phyloP scores from a whole-genome alignment of 805 yeast genomes.

The Yamadazyma sp. region DNA sequence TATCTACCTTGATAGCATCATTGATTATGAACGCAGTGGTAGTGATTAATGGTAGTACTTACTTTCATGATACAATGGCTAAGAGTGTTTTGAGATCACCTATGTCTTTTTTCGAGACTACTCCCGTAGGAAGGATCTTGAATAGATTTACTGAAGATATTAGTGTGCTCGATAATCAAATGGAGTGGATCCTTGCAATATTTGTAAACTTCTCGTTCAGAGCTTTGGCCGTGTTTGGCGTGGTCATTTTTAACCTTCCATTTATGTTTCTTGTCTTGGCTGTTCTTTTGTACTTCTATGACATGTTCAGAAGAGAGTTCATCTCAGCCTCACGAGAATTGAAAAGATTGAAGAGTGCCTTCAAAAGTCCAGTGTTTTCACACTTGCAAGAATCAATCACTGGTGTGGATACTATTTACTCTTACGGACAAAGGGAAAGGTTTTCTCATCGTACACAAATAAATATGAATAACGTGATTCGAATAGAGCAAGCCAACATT shows the following conservation, averaged over 20 bases:
- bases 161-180: slow-evolving; percentile 29
- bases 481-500: slow-evolving; percentile 22
- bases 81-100: slow-evolving; percentile 35
- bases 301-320: slow-evolving; percentile 28
- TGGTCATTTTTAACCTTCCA: slow-evolving; percentile 34
- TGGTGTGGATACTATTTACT: slow-evolving; percentile 37
- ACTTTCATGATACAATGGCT: slow-evolving; percentile 40
- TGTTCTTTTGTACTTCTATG: slow-evolving; percentile 28
- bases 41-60: slow-evolving; percentile 29
- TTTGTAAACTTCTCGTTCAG: slow-evolving; percentile 24
- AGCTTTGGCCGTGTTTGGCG: slow-evolving; percentile 28
- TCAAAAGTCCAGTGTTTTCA: slow-evolving; percentile 33
- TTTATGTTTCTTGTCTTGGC: slow-evolving; percentile 30
- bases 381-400: slow-evolving; percentile 38
- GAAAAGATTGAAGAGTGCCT: slow-evolving; percentile 31
- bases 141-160: slow-evolving; percentile 42
- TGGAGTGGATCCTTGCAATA: slow-evolving; percentile 31
- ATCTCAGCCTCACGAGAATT: slow-evolving; percentile 38
- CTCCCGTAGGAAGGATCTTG: slow-evolving; percentile 41
- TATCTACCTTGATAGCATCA: slow-evolving; percentile 26
- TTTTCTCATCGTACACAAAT: slow-evolving; percentile 24
- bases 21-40: slow-evolving; percentile 32
- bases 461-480: slow-evolving; percentile 26
- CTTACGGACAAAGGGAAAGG: slow-evolving; percentile 30
- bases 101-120: slow-evolving; percentile 43